Conservation (phyloP, 345 rosid species). For the Salix suchowensis region DNA sequence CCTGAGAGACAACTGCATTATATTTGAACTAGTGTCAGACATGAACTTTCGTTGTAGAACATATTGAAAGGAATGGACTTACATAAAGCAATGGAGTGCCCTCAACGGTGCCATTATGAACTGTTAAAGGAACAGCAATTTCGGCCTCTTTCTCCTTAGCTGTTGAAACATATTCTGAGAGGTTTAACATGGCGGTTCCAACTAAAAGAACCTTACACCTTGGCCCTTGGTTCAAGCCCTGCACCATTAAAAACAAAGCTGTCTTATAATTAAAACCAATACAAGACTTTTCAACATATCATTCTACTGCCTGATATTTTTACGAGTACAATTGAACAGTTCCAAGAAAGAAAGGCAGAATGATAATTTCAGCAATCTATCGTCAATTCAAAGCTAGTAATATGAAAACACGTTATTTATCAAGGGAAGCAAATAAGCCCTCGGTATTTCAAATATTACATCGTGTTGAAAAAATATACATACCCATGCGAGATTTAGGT, state of each 20-base stretch:
- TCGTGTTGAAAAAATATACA: too few species aligned
- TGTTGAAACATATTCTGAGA: conserved; percentile 58
- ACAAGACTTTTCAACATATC: not conserved
- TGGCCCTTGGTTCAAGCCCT: conserved; percentile 48
- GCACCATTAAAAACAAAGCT: not conserved
- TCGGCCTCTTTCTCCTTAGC: conserved; percentile 49
- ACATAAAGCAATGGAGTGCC: conserved; percentile 37
- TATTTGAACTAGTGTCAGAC: conserved; percentile 8
- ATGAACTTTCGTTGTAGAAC: not conserved
- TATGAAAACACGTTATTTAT: too few species aligned
- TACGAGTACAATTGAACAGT: too few species aligned
- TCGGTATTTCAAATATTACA: too few species aligned
- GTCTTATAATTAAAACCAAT: not conserved
- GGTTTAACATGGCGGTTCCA: conserved; percentile 54
- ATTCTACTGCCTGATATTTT: not conserved
- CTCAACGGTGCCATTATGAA: conserved; percentile 36
- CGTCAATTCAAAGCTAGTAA: too few species aligned
- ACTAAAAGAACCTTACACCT: conserved; percentile 45
- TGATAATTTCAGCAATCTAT: too few species aligned
- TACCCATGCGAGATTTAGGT: not conserved
- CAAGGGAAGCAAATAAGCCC: too few species aligned
- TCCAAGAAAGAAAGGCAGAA: too few species aligned
- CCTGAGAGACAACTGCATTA: conserved; percentile 43
- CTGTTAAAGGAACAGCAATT: conserved; percentile 44
- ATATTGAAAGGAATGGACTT: conserved; percentile 5